A percentile compares a stretch with the other conserved stretches of the same genome.
Conservation (phyloP, 805 yeast species). For the Allodekkera sacchari region DNA sequence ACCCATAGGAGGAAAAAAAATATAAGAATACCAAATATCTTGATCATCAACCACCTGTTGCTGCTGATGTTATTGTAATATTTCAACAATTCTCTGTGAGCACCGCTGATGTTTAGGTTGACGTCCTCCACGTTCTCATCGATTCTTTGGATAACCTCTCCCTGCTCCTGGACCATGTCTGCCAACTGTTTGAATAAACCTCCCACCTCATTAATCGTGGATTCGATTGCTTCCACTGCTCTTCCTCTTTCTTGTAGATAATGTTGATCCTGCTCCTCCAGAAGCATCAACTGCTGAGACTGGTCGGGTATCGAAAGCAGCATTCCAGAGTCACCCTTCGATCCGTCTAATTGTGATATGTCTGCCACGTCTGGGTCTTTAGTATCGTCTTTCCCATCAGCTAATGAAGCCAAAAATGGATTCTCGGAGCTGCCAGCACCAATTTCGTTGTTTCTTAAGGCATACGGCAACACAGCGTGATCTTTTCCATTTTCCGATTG, state of each 20-base stretch:
- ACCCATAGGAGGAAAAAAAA: constrained; percentile 75
- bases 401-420: constrained; percentile 26
- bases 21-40: constrained; percentile 80
- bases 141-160: constrained; percentile 91
- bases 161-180: constrained; percentile 96
- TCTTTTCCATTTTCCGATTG: constrained; percentile 16
- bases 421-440: constrained; percentile 22
- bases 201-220: constrained; percentile 96
- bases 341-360: constrained; percentile 2
- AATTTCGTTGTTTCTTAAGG: background rate
- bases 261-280: constrained; percentile 74
- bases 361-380: constrained; percentile 14
- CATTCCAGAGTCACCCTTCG: constrained; percentile 35
- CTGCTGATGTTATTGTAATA: constrained; percentile 82
- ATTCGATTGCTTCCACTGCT: constrained; percentile 94
- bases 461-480: background rate
- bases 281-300: constrained; percentile 69
- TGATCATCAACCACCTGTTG: constrained; percentile 86
- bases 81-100: constrained; percentile 86
- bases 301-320: constrained; percentile 74
- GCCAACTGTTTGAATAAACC: constrained; percentile 90
- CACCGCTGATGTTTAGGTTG: constrained; percentile 81
- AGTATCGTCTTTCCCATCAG: constrained; percentile 8
- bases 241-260: constrained; percentile 77
- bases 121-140: constrained; percentile 94